Conservation (phyloP, 2,329 filamentous ascomycete species). For the Huntiella omanensis region DNA sequence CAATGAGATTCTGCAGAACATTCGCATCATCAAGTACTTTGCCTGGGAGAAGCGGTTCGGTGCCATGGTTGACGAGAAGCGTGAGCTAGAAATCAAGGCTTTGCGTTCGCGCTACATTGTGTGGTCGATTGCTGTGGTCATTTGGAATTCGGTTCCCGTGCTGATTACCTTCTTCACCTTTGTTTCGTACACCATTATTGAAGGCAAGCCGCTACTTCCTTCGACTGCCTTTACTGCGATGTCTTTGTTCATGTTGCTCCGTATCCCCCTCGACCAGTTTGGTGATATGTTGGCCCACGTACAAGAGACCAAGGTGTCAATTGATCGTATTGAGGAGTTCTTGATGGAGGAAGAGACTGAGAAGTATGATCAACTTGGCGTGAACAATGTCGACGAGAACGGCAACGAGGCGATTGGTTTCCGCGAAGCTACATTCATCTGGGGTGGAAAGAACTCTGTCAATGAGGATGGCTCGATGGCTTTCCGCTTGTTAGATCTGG, state of each 20-base stretch:
- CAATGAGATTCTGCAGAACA: slow-evolving; percentile 93
- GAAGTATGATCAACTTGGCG: slow-evolving; percentile 71
- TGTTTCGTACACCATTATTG: slow-evolving; percentile 75
- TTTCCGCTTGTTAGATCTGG: slow-evolving; percentile 66
- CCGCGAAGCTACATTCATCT: slow-evolving; percentile 67
- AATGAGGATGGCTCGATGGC: slow-evolving; percentile 48
- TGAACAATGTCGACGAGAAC: slow-evolving; percentile 47
- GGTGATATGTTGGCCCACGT: slow-evolving; percentile 98
- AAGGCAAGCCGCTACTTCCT: slow-evolving; percentile 74
- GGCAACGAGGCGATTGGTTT: slow-evolving; percentile 68
- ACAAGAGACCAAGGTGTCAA: slow-evolving; percentile 89
- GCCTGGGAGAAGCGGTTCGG: slow-evolving; percentile 92
- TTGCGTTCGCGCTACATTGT: slow-evolving; percentile 70
- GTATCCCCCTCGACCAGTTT: slow-evolving; percentile 83
- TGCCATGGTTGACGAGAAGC: slow-evolving; percentile 73
- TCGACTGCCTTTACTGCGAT: slow-evolving; percentile 92
- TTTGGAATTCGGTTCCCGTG: slow-evolving; percentile 92
- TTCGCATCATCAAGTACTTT: slow-evolving; percentile 98
- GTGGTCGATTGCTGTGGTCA: slow-evolving; percentile 78
- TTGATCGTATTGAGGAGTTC: slow-evolving; percentile 92
- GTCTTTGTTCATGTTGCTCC: slow-evolving; percentile 83
- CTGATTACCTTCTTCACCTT: slow-evolving; percentile 95
- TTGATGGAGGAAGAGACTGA: slow-evolving; percentile 85
- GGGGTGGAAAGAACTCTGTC: slow-evolving; percentile 53
- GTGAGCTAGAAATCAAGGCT: slow-evolving; percentile 56